Conservation (phyloP, 2,329 filamentous ascomycete species). For the Magnaporthiopsis rhizophila region DNA sequence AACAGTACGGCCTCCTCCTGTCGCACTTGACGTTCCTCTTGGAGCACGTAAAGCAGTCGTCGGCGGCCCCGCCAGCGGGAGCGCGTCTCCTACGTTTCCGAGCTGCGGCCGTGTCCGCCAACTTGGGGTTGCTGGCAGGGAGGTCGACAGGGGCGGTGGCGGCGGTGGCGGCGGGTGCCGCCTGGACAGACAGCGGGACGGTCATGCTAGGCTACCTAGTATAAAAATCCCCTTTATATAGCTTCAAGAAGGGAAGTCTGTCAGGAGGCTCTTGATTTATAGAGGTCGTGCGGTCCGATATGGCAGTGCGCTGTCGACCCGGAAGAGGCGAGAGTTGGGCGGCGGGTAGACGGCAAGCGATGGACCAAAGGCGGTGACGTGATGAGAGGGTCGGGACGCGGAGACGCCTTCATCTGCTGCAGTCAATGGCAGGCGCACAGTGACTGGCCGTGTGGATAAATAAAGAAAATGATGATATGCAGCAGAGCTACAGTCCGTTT, state of each 20-base stretch:
- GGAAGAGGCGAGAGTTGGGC: neutral
- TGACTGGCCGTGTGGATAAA: conserved; percentile 31
- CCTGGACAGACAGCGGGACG: conserved; percentile 36
- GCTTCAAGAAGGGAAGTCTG: neutral
- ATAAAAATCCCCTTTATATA: neutral
- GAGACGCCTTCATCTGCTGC: neutral
- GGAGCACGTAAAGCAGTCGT: conserved; percentile 91
- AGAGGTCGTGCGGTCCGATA: conserved; percentile 10
- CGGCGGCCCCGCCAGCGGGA: conserved; percentile 77
- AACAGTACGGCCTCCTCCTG: conserved; percentile 86
- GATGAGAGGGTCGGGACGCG: conserved; percentile 6
- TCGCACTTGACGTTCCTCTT: conserved; percentile 83
- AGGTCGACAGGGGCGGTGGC: conserved; percentile 21
- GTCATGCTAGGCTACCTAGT: conserved; percentile 33
- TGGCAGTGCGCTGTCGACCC: conserved; percentile 8
- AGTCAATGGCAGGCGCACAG: conserved; percentile 4
- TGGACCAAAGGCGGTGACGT: too few relatives aligned
- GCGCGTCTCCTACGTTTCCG: conserved; percentile 79
- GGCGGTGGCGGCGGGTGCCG: conserved; percentile 31
- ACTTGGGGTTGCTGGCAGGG: too few relatives aligned
- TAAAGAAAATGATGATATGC: conserved; percentile 28
- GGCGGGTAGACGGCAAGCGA: conserved; percentile 4
- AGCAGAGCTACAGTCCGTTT: conserved; percentile 25
- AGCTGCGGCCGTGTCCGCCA: conserved; percentile 20
- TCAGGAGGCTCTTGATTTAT: neutral